phyloP scores from a whole-genome alignment of 2,329 filamentous ascomycete species.

The Camptophora hylomeconis region DNA sequence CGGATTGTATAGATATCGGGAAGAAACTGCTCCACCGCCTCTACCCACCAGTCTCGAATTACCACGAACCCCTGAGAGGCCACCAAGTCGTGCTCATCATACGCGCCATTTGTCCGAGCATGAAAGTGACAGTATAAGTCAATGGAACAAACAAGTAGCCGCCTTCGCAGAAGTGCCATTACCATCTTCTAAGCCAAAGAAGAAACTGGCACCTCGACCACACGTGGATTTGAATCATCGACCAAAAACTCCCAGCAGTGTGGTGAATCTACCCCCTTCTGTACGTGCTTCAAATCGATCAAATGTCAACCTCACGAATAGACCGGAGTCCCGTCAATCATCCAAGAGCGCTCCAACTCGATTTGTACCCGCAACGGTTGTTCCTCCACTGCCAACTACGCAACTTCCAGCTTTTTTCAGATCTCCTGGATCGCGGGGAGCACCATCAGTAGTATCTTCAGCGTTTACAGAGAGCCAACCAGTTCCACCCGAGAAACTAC shows the following conservation, averaged over 20 bases:
- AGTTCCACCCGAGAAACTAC: slow-evolving; percentile 73
- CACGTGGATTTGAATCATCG: slow-evolving; percentile 51
- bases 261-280: slow-evolving; percentile 69
- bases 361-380: slow-evolving; percentile 11
- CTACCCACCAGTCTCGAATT: too few relatives aligned
- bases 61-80: too few relatives aligned
- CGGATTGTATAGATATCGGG: too few relatives aligned
- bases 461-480: slow-evolving; percentile 23
- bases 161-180: slow-evolving; percentile 8
- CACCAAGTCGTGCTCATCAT: too few relatives aligned
- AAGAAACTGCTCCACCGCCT: too few relatives aligned
- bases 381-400: slow-evolving; percentile 12
- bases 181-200: slow-evolving; percentile 53
- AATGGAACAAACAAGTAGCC: slow-evolving; percentile 32
- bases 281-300: slow-evolving; percentile 51
- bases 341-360: slow-evolving; percentile 28
- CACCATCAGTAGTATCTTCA: slow-evolving; percentile 9
- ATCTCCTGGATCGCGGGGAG: slow-evolving; percentile 5
- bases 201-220: slow-evolving; percentile 78
- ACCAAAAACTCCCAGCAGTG: slow-evolving; percentile 45
- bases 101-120: slow-evolving; percentile 31
- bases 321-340: slow-evolving; percentile 33
- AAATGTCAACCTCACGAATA: slow-evolving; percentile 17
- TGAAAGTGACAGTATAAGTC: slow-evolving; percentile 29
- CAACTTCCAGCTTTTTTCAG: too few relatives aligned